Evolutionary conservation across 768 basidiomycete species (phyloP).

Genomic region (Xerocomellus dryophilus): DNA sequence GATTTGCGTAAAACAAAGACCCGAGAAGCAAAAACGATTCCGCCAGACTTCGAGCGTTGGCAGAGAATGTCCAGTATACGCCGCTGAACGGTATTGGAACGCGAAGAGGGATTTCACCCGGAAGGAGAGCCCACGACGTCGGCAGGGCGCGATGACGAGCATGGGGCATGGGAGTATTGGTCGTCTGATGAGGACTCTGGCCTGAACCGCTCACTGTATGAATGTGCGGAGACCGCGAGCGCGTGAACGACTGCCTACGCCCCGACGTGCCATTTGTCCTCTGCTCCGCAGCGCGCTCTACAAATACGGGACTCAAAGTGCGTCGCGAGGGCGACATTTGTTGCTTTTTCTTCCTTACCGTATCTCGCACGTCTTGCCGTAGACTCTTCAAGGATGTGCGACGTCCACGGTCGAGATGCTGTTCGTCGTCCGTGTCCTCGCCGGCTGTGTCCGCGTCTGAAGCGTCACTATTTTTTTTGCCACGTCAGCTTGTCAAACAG

Average conservation of each 20-base stretch:
- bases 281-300: slow-evolving; percentile 33
- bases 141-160: slow-evolving; percentile 38
- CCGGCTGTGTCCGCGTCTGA: slow-evolving; percentile 52
- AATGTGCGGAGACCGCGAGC: slow-evolving; percentile 68
- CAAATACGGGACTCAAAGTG: slow-evolving; percentile 23
- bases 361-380: slow-evolving; percentile 25
- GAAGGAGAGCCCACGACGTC: slow-evolving; percentile 40
- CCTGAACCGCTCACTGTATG: slow-evolving; percentile 31
- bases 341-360: slow-evolving; percentile 28
- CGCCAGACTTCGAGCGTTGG: slow-evolving; percentile 59
- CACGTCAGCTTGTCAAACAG: slow-evolving; percentile 18
- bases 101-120: slow-evolving; percentile 44
- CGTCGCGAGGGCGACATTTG: slow-evolving; percentile 24
- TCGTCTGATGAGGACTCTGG: slow-evolving; percentile 37
- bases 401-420: slow-evolving; percentile 43
- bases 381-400: slow-evolving; percentile 33
- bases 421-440: slow-evolving; percentile 56
- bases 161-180: slow-evolving; percentile 41
- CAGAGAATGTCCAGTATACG: slow-evolving; percentile 44
- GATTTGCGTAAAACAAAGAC: slow-evolving; percentile 56
- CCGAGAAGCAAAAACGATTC: slow-evolving; percentile 66
- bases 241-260: slow-evolving; percentile 54
- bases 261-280: slow-evolving; percentile 34
- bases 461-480: slow-evolving; percentile 39
- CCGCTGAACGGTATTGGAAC: slow-evolving; percentile 43